Percentiles rank a stretch among this genome's conserved stretches.
Evolutionary conservation across 2,329 filamentous ascomycete species (phyloP).

Genomic region (Ceratocystis harringtonii): DNA sequence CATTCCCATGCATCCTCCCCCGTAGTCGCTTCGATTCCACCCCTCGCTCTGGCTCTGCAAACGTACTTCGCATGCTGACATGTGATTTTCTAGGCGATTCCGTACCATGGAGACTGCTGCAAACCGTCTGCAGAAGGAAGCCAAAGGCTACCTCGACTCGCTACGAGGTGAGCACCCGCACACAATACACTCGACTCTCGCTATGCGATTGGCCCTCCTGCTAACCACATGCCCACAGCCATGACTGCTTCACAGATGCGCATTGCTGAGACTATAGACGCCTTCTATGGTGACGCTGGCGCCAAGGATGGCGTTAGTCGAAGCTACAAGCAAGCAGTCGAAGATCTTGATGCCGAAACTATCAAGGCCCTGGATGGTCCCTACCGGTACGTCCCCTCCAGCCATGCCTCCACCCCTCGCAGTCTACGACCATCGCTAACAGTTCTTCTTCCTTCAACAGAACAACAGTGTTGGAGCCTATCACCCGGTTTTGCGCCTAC

Average conservation of each 20-base stretch:
- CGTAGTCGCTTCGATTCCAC: neutral
- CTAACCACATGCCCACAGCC: slow-evolving; percentile 34
- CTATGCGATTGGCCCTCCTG: neutral
- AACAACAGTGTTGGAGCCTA: slow-evolving; percentile 88
- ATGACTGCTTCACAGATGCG: slow-evolving; percentile 99
- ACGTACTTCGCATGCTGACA: neutral
- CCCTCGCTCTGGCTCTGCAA: neutral
- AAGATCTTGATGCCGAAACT: slow-evolving; percentile 92
- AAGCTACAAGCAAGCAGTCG: slow-evolving; percentile 96
- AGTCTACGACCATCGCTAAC: neutral
- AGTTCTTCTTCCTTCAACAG: slow-evolving; percentile 26
- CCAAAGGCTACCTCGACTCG: slow-evolving; percentile 94
- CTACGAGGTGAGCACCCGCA: slow-evolving; percentile 51
- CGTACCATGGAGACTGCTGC: slow-evolving; percentile 94
- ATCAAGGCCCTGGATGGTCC: slow-evolving; percentile 97
- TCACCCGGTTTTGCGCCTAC: slow-evolving; percentile 90
- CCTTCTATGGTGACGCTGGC: slow-evolving; percentile 93
- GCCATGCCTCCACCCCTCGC: neutral
- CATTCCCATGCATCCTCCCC: too few relatives aligned
- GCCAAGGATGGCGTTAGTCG: slow-evolving; percentile 88
- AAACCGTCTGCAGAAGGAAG: slow-evolving; percentile 85
- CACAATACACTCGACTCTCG: neutral
- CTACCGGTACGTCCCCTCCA: slow-evolving; percentile 46
- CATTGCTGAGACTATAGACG: slow-evolving; percentile 97
- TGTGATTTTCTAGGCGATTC: slow-evolving; percentile 53